A percentile compares a stretch with the other conserved stretches of the same genome.
These are phyloP conservation scores for Tuber indicum DNA, from an alignment of 495 filamentous ascomycete species.

Conservation along the genomic window DNA sequence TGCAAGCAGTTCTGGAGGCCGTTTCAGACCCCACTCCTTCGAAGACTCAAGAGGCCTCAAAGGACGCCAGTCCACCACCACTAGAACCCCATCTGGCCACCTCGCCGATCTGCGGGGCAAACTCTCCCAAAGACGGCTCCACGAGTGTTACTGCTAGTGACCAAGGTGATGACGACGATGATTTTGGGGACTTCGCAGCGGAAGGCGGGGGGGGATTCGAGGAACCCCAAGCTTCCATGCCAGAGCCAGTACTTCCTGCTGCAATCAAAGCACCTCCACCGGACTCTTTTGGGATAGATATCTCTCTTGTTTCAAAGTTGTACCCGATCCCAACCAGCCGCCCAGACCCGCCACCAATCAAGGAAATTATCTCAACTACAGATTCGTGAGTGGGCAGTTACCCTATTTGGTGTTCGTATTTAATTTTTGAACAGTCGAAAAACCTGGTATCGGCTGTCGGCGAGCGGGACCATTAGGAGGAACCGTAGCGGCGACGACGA, in stretches of 20 bases:
- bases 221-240: slow-evolving; percentile 45
- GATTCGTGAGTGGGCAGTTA: slow-evolving; percentile 41
- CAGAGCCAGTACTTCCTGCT: slow-evolving; percentile 40
- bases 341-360: slow-evolving; percentile 28
- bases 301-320: slow-evolving; percentile 46
- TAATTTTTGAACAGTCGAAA: slow-evolving; percentile 46
- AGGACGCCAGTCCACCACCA: not conserved
- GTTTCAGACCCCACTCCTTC: not conserved
- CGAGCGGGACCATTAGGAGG: slow-evolving; percentile 52
- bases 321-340: slow-evolving; percentile 40
- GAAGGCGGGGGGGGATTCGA: slow-evolving; percentile 47
- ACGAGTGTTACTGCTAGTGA: not conserved
- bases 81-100: not conserved
- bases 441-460: slow-evolving; percentile 58
- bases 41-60: not conserved
- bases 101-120: not conserved
- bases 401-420: not conserved
- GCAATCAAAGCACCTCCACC: slow-evolving; percentile 19
- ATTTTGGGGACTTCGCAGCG: slow-evolving; percentile 50
- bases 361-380: slow-evolving; percentile 46
- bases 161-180: slow-evolving; percentile 42
- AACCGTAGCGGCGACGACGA: slow-evolving; percentile 53
- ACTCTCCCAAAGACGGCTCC: not conserved
- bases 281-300: slow-evolving; percentile 42
- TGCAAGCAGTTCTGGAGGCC: not conserved